Evolutionary conservation across 2,329 filamentous ascomycete genomes (phyloP), one percentile per base, ranked within the genome.

Genomic region (Pseudogymnoascus sp.): DNA sequence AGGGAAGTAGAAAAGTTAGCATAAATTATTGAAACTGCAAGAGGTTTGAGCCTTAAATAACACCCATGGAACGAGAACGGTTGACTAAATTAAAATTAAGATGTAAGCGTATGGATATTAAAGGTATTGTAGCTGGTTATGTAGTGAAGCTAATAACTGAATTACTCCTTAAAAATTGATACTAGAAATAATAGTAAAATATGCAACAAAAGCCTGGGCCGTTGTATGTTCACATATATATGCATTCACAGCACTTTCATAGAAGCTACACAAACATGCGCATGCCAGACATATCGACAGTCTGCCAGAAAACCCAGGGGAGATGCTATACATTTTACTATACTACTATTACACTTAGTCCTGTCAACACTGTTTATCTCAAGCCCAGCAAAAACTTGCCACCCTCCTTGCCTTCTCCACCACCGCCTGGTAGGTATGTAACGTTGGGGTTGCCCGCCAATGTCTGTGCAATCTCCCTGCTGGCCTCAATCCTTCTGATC

Each of bases 401-500:
- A 37, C 72, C 74, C 37, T 74, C 74, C 60, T 72, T 75, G 10
- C 83, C 81, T 64, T 83, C 82, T 77, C 89, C 87, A 69, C 84
- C 82, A 64, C 90, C 88, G 70, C 90, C 86, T 2, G 95, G 95
- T 67, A 99, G 78, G 77, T 99, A 99, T 59, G 92, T 93, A 62
- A 99, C 93, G 72, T 99, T 97, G 65, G 95, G 93, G 79, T 99
- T 99, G 65, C 80, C 80, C 19, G 93, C 86, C 73, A 99, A 79
- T 69, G 93, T 93, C 78, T 92, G 86, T 8, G 95, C 95, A 77
- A 99, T 97, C 72, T 99, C 96, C 76, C 88, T 91, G 75, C 91
- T 93, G 13, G 95, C 96, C 81, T 99, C 95, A 73, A 99, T 97
- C 81, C 93, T 89, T 81, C 95, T 83, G 77, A 99, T 97, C 85